Conservation (phyloP, 2,329 filamentous ascomycete genomes). For the Phoma sp. region DNA sequence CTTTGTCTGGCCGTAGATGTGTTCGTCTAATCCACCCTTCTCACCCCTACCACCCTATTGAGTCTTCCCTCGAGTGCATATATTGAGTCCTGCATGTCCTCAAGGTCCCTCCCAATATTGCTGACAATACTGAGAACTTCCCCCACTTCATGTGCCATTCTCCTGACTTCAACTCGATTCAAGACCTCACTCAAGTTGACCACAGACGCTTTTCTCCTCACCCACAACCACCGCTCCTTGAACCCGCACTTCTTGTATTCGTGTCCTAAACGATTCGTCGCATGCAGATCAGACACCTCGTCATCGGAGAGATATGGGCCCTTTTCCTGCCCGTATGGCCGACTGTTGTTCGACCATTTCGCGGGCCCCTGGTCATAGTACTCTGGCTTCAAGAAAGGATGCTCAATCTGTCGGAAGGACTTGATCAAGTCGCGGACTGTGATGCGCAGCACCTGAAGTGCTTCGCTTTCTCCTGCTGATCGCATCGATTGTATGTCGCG, state of each 20-base stretch:
- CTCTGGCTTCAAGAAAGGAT: conserved; percentile 47
- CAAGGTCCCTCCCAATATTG: conserved; percentile 28
- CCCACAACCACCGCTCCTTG: conserved; percentile 45
- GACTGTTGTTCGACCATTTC: conserved; percentile 20
- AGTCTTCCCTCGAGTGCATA: conserved; percentile 25
- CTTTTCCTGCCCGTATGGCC: conserved; percentile 14
- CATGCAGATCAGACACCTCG: conserved; percentile 21
- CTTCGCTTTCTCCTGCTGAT: conserved; percentile 38
- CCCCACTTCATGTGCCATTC: conserved; percentile 43
- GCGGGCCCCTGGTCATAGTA: conserved; percentile 26
- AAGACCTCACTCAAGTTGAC: conserved; percentile 45
- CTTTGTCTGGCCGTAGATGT: background rate
- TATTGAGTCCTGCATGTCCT: conserved; percentile 22
- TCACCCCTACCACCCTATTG: conserved; percentile 30
- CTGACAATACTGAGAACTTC: conserved; percentile 26
- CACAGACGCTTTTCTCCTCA: conserved; percentile 45
- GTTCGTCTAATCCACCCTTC: conserved; percentile 24
- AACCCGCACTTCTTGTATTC: conserved; percentile 46
- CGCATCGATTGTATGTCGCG: conserved; percentile 32
- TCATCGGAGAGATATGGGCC: conserved; percentile 27
- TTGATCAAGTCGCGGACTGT: conserved; percentile 45
- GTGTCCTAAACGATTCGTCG: conserved; percentile 33
- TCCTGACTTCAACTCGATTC: conserved; percentile 46
- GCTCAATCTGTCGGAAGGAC: conserved; percentile 46
- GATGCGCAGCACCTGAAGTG: conserved; percentile 45